Base-by-base conservation (phyloP, 2,329 filamentous ascomycete genomes). In the Talaromyces sp. region DNA sequence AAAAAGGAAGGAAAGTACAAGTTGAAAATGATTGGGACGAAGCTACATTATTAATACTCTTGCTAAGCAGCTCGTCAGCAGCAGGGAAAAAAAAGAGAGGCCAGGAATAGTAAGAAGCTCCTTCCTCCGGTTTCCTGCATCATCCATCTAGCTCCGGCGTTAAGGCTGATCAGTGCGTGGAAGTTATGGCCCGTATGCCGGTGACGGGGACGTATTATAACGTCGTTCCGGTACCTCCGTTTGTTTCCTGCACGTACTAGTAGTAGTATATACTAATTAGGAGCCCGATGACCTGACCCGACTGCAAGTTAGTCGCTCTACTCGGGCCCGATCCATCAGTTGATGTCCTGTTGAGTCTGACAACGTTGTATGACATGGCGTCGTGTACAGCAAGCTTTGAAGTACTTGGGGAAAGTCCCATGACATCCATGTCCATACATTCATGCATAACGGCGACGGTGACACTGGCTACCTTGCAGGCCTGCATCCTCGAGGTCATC, bases 91-190 rank as follows among this genome's bases (percentile, higher is more conserved):
- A 41, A 41, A 22, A 43, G 13, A 41, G 11, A 33, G 48, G 48
- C 60, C 60, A 63, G 60, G 60, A 63, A 63, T 39, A 63, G 60
- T 24, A 63, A 57, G 50, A 63, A 63, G 61, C 61, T 63, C 61
- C 39, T 63, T n/a, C 22, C 22, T 22, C 22, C 1, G 22, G 22
- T 22, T 22, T 22, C 33, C 19, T 39, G 19, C 33, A 11, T 58
- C 11, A 45, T 59, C 22, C 11, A 41, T 43, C 56, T 41, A 33
- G 61, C 43, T 61, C 19, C 31, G 50, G 52, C 50, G 22, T 27
- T 43, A 62, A 35, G 37, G 60, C 16, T 33, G 60, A 62, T 56
- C 48, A 45, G 61, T 63, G 61, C 61, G 61, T 63, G 61, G 61
- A 43, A 57, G 19, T 57, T 35, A 37, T 19, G 31, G 16, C 9